A percentile compares a stretch with the other conserved stretches of the same genome.
phyloP scores from a whole-genome alignment of 2,329 filamentous ascomycete species.

The Neonectria hederae region DNA sequence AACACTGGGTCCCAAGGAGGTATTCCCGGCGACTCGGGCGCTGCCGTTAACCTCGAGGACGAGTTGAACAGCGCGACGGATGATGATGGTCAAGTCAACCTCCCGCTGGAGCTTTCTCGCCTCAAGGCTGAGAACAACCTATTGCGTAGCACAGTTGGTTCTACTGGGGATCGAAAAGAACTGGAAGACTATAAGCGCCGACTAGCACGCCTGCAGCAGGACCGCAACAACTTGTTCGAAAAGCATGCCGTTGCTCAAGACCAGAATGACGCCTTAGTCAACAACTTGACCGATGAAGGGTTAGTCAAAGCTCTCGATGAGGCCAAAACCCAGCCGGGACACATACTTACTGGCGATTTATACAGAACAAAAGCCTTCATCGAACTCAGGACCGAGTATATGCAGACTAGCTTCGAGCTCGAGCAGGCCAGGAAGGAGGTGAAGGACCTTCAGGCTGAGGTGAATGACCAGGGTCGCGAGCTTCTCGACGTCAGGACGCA shows the following conservation, averaged over 20 bases:
- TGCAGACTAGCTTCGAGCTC: slow-evolving; percentile 58
- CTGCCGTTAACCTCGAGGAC: slow-evolving; percentile 63
- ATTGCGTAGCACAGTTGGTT: slow-evolving; percentile 63
- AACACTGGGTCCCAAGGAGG: slow-evolving; percentile 39
- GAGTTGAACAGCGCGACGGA: slow-evolving; percentile 64
- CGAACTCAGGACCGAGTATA: slow-evolving; percentile 60
- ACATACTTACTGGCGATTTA: slow-evolving; percentile 56
- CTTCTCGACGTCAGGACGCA: slow-evolving; percentile 62
- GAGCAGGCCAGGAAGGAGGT: slow-evolving; percentile 55
- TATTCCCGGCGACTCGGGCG: slow-evolving; percentile 26
- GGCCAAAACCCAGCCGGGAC: slow-evolving; percentile 38
- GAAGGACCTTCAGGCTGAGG: slow-evolving; percentile 57
- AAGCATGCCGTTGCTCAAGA: slow-evolving; percentile 66
- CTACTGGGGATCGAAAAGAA: slow-evolving; percentile 64
- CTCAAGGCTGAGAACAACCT: slow-evolving; percentile 70
- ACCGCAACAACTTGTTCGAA: slow-evolving; percentile 66
- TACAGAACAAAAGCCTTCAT: slow-evolving; percentile 64
- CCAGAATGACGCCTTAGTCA: slow-evolving; percentile 65
- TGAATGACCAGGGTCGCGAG: slow-evolving; percentile 65
- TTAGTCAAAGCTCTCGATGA: slow-evolving; percentile 57
- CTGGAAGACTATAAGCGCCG: slow-evolving; percentile 64
- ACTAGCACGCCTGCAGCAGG: slow-evolving; percentile 62
- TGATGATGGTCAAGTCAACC: slow-evolving; percentile 49
- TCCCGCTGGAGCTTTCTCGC: slow-evolving; percentile 64
- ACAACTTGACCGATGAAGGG: slow-evolving; percentile 63